Evolutionary conservation across 805 yeast species (phyloP).

Genomic region (Hyphopichia homilentoma): DNA sequence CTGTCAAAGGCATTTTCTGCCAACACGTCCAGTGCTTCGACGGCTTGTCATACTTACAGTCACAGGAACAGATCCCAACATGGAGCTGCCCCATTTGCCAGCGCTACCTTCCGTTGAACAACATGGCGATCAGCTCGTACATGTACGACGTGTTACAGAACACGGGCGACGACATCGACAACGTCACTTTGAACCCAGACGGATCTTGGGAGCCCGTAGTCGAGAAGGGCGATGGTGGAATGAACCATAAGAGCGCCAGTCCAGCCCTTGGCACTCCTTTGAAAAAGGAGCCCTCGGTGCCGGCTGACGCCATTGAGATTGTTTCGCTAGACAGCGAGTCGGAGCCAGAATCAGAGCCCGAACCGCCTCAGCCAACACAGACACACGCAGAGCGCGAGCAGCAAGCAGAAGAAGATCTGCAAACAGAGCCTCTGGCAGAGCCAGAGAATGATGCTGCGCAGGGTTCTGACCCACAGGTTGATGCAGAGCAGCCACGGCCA

Average conservation of each 20-base stretch:
- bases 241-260: conserved; percentile 1
- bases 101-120: conserved; percentile 45
- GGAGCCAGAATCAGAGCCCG: conserved; percentile 43
- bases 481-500: no score
- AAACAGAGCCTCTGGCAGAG: no score
- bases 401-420: no score
- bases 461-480: no score
- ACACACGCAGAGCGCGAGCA: no score
- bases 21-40: conserved; percentile 88
- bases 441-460: no score
- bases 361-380: no score
- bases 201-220: conserved; percentile 63
- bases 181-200: conserved; percentile 62
- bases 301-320: conserved; percentile 33
- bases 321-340: conserved; percentile 51
- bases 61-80: conserved; percentile 76
- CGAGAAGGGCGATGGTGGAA: conserved; percentile 11
- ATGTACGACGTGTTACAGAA: conserved; percentile 55
- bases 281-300: no score
- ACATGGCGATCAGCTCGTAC: conserved; percentile 73
- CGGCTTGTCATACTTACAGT: conserved; percentile 63
- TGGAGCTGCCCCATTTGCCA: conserved; percentile 91
- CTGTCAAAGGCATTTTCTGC: conserved; percentile 69
- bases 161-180: conserved; percentile 56
- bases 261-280: not conserved